These are phyloP conservation scores for Metschnikowia kofuensis DNA, from an alignment of 805 yeast species.

Conservation along the genomic window DNA sequence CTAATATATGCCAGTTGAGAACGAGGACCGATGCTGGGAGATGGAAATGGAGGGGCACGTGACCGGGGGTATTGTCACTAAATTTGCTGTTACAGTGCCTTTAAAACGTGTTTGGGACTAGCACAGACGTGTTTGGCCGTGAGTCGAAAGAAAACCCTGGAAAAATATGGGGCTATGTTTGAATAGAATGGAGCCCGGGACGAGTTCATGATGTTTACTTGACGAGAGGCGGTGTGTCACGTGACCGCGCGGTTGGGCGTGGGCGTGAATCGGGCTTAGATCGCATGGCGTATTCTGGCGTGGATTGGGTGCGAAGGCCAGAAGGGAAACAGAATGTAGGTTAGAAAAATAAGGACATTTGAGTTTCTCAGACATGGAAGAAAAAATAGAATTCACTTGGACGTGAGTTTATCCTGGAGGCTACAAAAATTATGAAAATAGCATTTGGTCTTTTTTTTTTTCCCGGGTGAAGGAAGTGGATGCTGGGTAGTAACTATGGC, in stretches of 20 bases:
- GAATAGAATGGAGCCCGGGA: background rate
- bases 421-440: too few species aligned
- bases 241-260: background rate
- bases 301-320: too few species aligned
- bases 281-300: too few species aligned
- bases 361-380: too few species aligned
- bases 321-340: too few species aligned
- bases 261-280: background rate
- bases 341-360: too few species aligned
- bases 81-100: background rate
- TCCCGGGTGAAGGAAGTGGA: too few species aligned
- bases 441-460: too few species aligned
- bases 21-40: background rate
- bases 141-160: background rate
- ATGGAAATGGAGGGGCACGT: background rate
- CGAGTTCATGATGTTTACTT: conserved; percentile 1
- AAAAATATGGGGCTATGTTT: background rate
- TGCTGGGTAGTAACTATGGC: too few species aligned
- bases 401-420: too few species aligned
- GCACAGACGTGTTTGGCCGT: background rate
- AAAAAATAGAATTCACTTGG: too few species aligned
- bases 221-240: background rate
- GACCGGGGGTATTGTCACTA: background rate
- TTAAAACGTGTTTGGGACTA: background rate
- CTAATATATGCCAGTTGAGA: too few species aligned